A percentile compares a stretch with the other conserved stretches of the same genome.
These are phyloP conservation scores for Dothideomycetes sp. DNA, from an alignment of 2,329 filamentous ascomycete genomes.

Conservation along the genomic window DNA sequence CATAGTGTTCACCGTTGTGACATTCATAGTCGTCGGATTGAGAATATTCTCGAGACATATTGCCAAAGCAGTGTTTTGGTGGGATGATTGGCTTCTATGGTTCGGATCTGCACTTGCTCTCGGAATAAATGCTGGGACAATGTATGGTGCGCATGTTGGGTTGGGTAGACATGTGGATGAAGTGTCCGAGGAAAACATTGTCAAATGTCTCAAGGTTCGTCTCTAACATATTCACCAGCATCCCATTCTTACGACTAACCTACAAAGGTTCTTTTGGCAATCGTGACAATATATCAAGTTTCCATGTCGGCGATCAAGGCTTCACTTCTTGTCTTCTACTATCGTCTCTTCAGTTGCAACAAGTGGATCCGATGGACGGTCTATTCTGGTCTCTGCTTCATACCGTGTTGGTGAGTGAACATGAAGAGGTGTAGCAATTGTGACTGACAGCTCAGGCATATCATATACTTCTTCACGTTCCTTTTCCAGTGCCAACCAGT, in stretches of 20 bases:
- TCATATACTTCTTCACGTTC: slow-evolving; percentile 23
- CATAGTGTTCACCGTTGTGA: slow-evolving; percentile 2
- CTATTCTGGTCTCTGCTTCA: slow-evolving; percentile 19
- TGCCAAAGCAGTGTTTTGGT: slow-evolving; percentile 5
- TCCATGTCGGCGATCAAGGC: slow-evolving; percentile 20
- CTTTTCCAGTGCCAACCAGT: slow-evolving; percentile 32
- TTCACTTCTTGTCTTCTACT: slow-evolving; percentile 37
- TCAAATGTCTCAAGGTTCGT: slow-evolving; percentile 5
- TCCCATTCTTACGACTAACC: no score
- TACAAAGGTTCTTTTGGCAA: no score
- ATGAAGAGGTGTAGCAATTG: no score
- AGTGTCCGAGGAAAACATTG: slow-evolving; percentile 2
- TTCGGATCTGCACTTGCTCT: slow-evolving; percentile 2
- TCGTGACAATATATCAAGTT: no score
- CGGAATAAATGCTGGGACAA: slow-evolving; percentile 3
- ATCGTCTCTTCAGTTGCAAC: slow-evolving; percentile 32
- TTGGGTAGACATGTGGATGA: slow-evolving; percentile 2
- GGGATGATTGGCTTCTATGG: slow-evolving; percentile 7
- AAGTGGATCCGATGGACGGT: slow-evolving; percentile 23
- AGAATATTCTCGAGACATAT: slow-evolving; percentile 2
- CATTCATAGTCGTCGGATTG: slow-evolving; percentile 2
- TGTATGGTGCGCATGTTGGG: slow-evolving; percentile 6
- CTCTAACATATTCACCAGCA: not conserved
- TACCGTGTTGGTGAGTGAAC: no score
- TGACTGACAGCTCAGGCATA: slow-evolving; percentile 18